Percentiles rank a stretch among this genome's conserved stretches.
These are phyloP conservation scores for Sedum album DNA, from an alignment of 164 flowering plant genomes.

Conservation along the genomic window DNA sequence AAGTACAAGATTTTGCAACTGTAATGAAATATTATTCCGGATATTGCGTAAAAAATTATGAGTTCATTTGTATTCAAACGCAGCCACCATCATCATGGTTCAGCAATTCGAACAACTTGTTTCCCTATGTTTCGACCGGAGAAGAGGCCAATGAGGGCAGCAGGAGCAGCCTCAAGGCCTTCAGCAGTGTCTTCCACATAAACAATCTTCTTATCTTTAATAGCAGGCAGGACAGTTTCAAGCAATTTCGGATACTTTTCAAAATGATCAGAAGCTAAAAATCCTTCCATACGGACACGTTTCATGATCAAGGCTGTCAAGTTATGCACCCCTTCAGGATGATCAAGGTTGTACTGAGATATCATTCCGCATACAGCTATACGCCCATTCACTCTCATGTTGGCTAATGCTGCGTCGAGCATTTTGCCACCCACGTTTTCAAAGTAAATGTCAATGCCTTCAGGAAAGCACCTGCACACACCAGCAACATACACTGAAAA, in stretches of 20 bases:
- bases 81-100: background rate
- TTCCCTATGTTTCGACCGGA: conserved; percentile 25
- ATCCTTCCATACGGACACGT: conserved; percentile 29
- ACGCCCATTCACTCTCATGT: conserved; percentile 29
- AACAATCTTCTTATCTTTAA: conserved; percentile 21
- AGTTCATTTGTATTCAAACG: background rate
- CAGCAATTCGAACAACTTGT: conserved; percentile 21
- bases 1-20: background rate
- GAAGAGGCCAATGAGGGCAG: conserved; percentile 24
- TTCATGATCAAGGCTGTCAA: conserved; percentile 16
- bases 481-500: background rate
- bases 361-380: conserved; percentile 30
- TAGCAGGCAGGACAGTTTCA: conserved; percentile 17
- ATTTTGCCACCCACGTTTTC: conserved; percentile 37
- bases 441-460: conserved; percentile 30
- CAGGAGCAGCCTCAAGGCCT: conserved; percentile 26
- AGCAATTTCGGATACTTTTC: conserved; percentile 24
- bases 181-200: conserved; percentile 23
- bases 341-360: conserved; percentile 30
- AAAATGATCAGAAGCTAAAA: conserved; percentile 18
- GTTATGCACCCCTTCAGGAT: conserved; percentile 27
- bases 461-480: conserved; percentile 24
- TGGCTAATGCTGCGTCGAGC: conserved; percentile 35
- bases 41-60: too few species aligned
- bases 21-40: too few species aligned